Evolutionary conservation across 257 asterid species (phyloP).

Genomic region (Nicotiana sylvestris): DNA sequence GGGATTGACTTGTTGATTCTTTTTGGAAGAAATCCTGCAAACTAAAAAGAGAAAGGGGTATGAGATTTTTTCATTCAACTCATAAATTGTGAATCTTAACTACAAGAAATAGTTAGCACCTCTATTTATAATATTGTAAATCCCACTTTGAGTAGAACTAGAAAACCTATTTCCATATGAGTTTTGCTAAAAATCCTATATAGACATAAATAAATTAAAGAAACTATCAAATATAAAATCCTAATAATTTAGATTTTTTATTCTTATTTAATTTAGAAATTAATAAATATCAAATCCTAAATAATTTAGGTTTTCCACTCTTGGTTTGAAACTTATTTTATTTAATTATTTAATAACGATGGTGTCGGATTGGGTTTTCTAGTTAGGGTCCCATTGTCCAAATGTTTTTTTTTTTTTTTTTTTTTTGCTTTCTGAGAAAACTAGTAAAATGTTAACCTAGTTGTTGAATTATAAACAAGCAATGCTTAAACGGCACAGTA

Average conservation of each 20-base stretch:
- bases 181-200: too few species aligned
- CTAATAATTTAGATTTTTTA: not conserved
- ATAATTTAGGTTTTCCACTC: too few species aligned
- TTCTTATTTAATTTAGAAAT: too few species aligned
- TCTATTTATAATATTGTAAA: not conserved
- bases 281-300: too few species aligned
- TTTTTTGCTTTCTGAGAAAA: conserved; percentile 7
- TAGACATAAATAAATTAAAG: too few species aligned
- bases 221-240: not conserved
- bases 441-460: not conserved
- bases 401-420: conserved; percentile 2
- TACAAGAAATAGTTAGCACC: too few species aligned
- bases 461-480: not conserved
- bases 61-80: too few species aligned
- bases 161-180: not conserved
- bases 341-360: too few species aligned
- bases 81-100: too few species aligned
- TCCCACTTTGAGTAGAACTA: not conserved
- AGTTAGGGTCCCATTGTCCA: not conserved
- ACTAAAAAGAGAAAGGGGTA: too few species aligned
- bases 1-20: conserved; percentile 34
- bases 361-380: not conserved
- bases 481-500: not conserved
- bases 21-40: not conserved
- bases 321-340: too few species aligned